Evolutionary conservation across 2,329 filamentous ascomycete species (phyloP), one percentile per base, ranked within the genome.

Genomic region (Aspergillus sp.): DNA sequence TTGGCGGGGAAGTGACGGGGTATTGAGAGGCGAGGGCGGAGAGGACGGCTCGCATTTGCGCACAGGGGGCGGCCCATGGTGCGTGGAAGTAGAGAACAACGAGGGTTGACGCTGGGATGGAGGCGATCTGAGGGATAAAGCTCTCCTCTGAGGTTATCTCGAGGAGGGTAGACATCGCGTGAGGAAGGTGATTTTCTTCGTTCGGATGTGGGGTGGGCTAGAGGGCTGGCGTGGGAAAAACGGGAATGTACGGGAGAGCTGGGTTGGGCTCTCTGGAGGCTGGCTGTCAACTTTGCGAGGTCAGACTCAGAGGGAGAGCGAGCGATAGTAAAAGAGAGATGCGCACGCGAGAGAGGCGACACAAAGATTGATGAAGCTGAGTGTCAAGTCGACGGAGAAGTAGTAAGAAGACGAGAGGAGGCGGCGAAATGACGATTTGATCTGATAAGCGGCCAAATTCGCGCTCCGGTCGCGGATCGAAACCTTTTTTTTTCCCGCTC

Each of bases 31-130:
- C 93, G 64, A 99, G 90, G 21, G 91, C 89, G 70, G 85, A 83
- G 64, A 99, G 86, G 66, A 98, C 90, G 51, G 87, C 90, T 66
- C 85, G 86, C 93, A 98, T 98, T 78, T 97, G 92, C 62, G 90
- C 87, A 81, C 95, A 98, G 46, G 95, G 95, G 59, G 92, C 92
- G 31, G 95, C 95, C 95, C 95, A 99, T 64, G 93, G 90, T 19
- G 95, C 92, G 75, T 98, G 90, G 82, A 99, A 99, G 74, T 93
- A 97, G 71, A 96, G 86, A 70, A 97, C 83, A 62, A 93, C 82
- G 59, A 97, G 85, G 15, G 90, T 86, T 15, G 87, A 84, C 2
- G 88, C 71, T 11, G 90, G 84, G 14, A 93, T 82, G 43, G 85
- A 82, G 62, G 82, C 80, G 62, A 90, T 80, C 70, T 89, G 83